Base-by-base conservation (phyloP, 768 basidiomycete species). In the Tulasnella sp. region DNA sequence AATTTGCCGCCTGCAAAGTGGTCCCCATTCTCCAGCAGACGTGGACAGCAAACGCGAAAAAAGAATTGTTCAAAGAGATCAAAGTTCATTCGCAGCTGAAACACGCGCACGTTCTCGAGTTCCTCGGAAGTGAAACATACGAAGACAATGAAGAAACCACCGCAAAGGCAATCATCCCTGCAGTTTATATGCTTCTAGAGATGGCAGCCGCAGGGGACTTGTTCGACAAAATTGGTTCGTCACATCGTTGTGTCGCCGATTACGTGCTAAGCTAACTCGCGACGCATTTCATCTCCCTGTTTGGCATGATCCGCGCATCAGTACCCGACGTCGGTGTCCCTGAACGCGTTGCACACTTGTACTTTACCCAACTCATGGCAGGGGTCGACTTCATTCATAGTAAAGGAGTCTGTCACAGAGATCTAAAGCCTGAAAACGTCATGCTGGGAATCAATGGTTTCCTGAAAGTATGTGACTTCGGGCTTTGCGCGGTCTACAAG, bases 151-250 rank as follows among this genome's bases (percentile, higher is more conserved):
- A 82, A 73, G 84, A 85, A 60, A 82, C 83, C 37, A 83, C 83
- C 3, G 96, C 92, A 84, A 48, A 44, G 28, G 34, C 28, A 46
- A 46, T 80, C 8, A 86, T 92, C 0, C 93, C 96, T 0, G 97
- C 94, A 0, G 89, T 96, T 31, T 99, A 98, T 84, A 95, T 99
- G 90, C 87, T 98, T 28, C 87, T 99, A 83, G 98, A 99, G 85
- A 87, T 97, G 46, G 98, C 97, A 0, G 92, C 92, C 1, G 97
- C 96, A 31, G 98, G 98, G 0, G 98, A 99, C 86, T 87, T 99
- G 44, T 99, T 99, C 85, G 98, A 99, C 86, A 99, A 98, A 88
- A 99, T 99, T 76, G 94, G 97, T 97, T 84, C 64, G 93, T 85
- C 37, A 80, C 58, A 34, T 44, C 48, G 50, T 12, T 18, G 46